A percentile compares a stretch with the other conserved stretches of the same genome.
phyloP scores from a whole-genome alignment of 805 yeast genomes.

The Scheffersomyces spartinae region DNA sequence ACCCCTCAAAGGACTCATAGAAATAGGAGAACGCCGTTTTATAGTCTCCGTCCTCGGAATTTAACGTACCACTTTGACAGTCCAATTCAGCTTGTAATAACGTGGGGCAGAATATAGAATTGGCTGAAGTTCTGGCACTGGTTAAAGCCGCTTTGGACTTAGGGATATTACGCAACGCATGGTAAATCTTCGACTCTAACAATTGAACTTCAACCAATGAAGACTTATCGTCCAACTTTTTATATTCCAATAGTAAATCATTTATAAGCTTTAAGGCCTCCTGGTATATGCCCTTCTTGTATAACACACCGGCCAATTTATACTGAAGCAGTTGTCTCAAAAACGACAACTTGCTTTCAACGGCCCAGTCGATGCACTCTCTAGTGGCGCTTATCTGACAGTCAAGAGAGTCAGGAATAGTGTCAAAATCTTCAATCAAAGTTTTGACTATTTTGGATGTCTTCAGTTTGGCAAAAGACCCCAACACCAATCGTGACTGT shows the following conservation, averaged over 20 bases:
- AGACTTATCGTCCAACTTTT: slow-evolving; percentile 89
- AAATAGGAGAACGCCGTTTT: slow-evolving; percentile 93
- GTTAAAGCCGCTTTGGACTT: slow-evolving; percentile 89
- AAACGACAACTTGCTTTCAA: slow-evolving; percentile 71
- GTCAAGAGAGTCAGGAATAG: slow-evolving; percentile 49
- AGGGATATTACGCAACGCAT: slow-evolving; percentile 81
- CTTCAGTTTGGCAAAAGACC: slow-evolving; percentile 82
- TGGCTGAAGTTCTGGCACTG: slow-evolving; percentile 95
- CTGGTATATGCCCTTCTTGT: slow-evolving; percentile 50
- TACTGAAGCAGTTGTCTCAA: slow-evolving; percentile 81
- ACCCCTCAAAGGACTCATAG: slow-evolving; percentile 90
- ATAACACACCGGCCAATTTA: slow-evolving; percentile 67
- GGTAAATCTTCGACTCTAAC: slow-evolving; percentile 81
- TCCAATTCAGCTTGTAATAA: slow-evolving; percentile 88
- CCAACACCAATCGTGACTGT: slow-evolving; percentile 59
- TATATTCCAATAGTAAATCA: slow-evolving; percentile 69
- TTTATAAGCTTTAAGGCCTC: slow-evolving; percentile 66
- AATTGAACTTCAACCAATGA: slow-evolving; percentile 92
- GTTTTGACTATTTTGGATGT: slow-evolving; percentile 82
- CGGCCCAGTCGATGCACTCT: slow-evolving; percentile 82
- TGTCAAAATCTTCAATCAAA: slow-evolving; percentile 68
- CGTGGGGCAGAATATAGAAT: slow-evolving; percentile 92
- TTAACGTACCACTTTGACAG: slow-evolving; percentile 87
- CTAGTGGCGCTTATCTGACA: slow-evolving; percentile 63
- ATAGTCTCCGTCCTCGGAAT: slow-evolving; percentile 95